Base-by-base conservation (phyloP, 202 grass and related monocot species). In the Musa balbisiana region DNA sequence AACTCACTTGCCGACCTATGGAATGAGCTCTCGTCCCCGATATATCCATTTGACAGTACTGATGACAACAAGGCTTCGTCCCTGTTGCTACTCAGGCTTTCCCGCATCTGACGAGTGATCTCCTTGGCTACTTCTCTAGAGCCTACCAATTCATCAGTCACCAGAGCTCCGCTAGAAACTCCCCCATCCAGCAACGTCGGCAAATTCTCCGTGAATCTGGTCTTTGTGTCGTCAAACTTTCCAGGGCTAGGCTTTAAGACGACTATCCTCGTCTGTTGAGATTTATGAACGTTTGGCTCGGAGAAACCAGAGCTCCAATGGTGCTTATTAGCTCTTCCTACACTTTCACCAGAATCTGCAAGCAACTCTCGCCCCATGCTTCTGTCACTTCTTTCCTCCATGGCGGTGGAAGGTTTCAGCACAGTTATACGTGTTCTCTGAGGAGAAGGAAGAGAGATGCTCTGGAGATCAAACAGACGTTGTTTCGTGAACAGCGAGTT, bases 221-320 rank as follows among this genome's bases (percentile, higher is more conserved):
- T 72, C 29, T 69, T 88, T 13, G 79, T 21, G 53, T 95, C 83
- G 60, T 88, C 74, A 9, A 65, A 75, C 78, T 85, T 88, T 26
- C 68, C 67, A 20, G 80, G 73, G 25, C 83, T 92, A 51, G 95
- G 95, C 79, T 95, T 99, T 78, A 99, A 77, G 9, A 99, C 91
- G 15, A 99, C 95, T 79, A 99, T 99, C 83, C 85, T 93, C 80
- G 91, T 99, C 69, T 89, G 89, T 80, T 90, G 84, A 24, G 85
- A 78, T 73, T 52, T 14, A 23, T 60, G 63, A 52, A 81, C 85
- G 69, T 88, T 92, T 82, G 80, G 19, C 49, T 83, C 72, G 71
- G 76, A 80, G 26, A 70, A 80, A 75, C 58, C 78, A 82, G 83
- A 73, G 73, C 72, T 83, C 75, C 74, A 73, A 68, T 77, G 78